Evolutionary conservation across 2,329 filamentous ascomycete species (phyloP).

Genomic region (Talaromyces piceae): DNA sequence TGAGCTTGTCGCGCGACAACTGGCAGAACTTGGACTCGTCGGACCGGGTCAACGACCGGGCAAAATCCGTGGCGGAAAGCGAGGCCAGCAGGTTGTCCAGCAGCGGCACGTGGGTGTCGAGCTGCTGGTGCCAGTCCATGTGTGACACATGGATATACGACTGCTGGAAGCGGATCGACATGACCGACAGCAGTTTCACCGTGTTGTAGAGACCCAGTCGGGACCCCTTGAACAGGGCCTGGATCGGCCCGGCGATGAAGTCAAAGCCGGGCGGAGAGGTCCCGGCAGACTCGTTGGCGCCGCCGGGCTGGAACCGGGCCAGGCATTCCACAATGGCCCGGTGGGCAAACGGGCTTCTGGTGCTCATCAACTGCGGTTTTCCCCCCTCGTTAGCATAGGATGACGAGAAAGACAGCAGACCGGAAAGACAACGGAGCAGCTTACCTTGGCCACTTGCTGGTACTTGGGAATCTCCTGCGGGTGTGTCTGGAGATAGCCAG

Average conservation of each 20-base stretch:
- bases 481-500: constrained; percentile 24
- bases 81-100: constrained; percentile 28
- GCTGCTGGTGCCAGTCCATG: constrained; percentile 29
- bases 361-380: constrained; percentile 29
- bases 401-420: neutral
- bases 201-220: constrained; percentile 23
- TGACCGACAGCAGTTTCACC: constrained; percentile 30
- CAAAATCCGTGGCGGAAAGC: constrained; percentile 25
- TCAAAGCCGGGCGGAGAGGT: constrained; percentile 19
- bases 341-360: constrained; percentile 31
- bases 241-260: constrained; percentile 33
- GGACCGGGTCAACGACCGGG: constrained; percentile 21
- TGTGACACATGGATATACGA: constrained; percentile 26
- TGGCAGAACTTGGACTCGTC: constrained; percentile 26
- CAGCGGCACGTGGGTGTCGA: constrained; percentile 25
- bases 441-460: constrained; percentile 30
- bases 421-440: constrained; percentile 1
- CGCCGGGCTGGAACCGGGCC: constrained; percentile 16
- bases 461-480: constrained; percentile 27
- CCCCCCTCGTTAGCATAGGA: neutral
- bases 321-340: constrained; percentile 27
- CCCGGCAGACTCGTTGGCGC: constrained; percentile 12
- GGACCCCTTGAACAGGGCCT: constrained; percentile 27
- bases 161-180: constrained; percentile 28
- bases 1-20: constrained; percentile 17